A percentile compares a stretch with the other conserved stretches of the same genome.
These are phyloP conservation scores for Zasmidium citrigriseum DNA, from an alignment of 2,329 filamentous ascomycete species.

Conservation along the genomic window DNA sequence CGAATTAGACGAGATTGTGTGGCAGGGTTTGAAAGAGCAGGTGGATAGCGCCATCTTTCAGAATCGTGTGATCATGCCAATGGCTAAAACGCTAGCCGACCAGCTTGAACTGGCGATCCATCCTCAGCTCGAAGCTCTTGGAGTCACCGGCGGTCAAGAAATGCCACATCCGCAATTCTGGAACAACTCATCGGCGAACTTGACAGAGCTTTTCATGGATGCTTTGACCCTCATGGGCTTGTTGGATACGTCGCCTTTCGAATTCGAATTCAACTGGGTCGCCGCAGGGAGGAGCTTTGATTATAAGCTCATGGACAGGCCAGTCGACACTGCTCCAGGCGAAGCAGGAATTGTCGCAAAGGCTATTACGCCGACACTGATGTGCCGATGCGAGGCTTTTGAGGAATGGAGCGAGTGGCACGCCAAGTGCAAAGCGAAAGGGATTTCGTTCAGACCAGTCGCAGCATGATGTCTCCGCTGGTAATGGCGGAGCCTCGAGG, in stretches of 20 bases:
- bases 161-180: background rate
- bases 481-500: too few relatives aligned
- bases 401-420: too few relatives aligned
- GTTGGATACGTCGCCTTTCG: background rate
- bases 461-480: too few relatives aligned
- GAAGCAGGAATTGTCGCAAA: background rate
- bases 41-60: background rate
- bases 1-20: background rate
- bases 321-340: too few relatives aligned
- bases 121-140: background rate
- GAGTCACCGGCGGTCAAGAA: background rate
- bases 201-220: background rate
- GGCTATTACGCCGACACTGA: background rate
- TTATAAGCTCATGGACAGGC: background rate
- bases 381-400: too few relatives aligned
- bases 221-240: background rate
- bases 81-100: background rate
- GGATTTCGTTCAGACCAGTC: too few relatives aligned
- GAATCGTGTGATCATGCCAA: background rate
- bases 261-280: background rate
- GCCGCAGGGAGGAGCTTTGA: background rate
- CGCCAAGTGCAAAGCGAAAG: too few relatives aligned
- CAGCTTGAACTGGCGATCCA: background rate
- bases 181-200: background rate
- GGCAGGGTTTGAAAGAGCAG: background rate